These are phyloP conservation scores for Cyathus striatus DNA, from an alignment of 768 basidiomycete genomes.

Conservation along the genomic window DNA sequence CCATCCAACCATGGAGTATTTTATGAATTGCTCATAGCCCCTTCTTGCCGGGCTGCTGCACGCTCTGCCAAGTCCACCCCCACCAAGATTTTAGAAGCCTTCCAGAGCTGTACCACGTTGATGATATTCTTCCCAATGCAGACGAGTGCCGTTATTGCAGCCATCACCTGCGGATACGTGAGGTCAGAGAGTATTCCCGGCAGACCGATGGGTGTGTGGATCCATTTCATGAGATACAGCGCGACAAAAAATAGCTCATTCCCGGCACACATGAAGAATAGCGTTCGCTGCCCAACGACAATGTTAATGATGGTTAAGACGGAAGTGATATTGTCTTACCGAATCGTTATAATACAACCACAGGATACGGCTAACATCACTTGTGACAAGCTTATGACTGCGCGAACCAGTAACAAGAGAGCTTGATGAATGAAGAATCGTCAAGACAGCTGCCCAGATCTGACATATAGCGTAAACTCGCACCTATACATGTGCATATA, in stretches of 20 bases:
- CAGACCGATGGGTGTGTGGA: constrained; percentile 61
- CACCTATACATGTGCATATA: constrained; percentile 99
- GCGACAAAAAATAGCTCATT: constrained; percentile 97
- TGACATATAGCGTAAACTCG: constrained; percentile 2
- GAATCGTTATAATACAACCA: constrained; percentile 93
- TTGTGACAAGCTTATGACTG: constrained; percentile 90
- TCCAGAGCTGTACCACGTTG: constrained; percentile 96
- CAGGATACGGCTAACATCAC: constrained; percentile 88
- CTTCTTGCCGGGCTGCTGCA: constrained; percentile 25
- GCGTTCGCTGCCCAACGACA: constrained; percentile 49
- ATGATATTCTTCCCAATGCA: constrained; percentile 85
- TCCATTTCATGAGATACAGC: constrained; percentile 90
- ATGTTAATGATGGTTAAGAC: background rate
- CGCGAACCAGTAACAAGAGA: constrained; percentile 91
- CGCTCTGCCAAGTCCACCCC: constrained; percentile 90
- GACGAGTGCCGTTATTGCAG: constrained; percentile 55
- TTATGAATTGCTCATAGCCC: background rate
- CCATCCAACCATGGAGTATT: background rate
- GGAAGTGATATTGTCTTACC: constrained; percentile 41
- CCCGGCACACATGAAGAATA: constrained; percentile 90
- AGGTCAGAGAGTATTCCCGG: constrained; percentile 24
- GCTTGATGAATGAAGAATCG: constrained; percentile 40
- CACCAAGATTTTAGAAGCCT: constrained; percentile 91
- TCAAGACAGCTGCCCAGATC: too few species aligned
- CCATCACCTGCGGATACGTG: constrained; percentile 78